Conservation (phyloP, 2,329 filamentous ascomycete genomes). For the Botrytis fragariae region DNA sequence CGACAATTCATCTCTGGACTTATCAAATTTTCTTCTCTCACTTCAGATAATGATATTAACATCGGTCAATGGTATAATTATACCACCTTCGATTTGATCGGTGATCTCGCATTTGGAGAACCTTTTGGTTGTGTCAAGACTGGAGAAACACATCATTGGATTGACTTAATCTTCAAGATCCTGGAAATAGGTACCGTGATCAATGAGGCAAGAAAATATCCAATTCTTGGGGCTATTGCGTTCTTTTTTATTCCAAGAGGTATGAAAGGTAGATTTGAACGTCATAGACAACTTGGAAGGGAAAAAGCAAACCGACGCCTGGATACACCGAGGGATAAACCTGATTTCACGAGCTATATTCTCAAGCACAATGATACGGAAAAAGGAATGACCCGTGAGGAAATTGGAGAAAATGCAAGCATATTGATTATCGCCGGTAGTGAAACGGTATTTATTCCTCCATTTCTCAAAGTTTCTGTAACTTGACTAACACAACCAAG, state of each 20-base stretch:
- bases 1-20: conserved; percentile 12
- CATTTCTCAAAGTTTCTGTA: too few species aligned
- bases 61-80: conserved; percentile 40
- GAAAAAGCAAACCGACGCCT: conserved; percentile 13
- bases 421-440: conserved; percentile 15
- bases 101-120: conserved; percentile 46
- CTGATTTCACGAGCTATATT: conserved; percentile 20
- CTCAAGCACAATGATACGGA: conserved; percentile 13
- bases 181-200: neutral
- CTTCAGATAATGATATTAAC: neutral
- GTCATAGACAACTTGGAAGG: neutral
- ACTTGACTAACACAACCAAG: conserved; percentile 28
- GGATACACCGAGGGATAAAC: neutral
- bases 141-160: conserved; percentile 8
- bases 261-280: fast-evolving
- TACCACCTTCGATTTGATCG: conserved; percentile 42
- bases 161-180: neutral
- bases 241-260: neutral
- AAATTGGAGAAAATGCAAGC: conserved; percentile 13
- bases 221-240: neutral
- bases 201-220: neutral
- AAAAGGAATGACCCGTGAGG: conserved; percentile 15
- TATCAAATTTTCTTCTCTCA: conserved; percentile 6
- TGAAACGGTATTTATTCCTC: conserved; percentile 10
- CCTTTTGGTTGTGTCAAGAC: conserved; percentile 39